Evolutionary conservation across 495 filamentous ascomycete species (phyloP), one percentile per base, ranked within the genome.

Genomic region (Pyrenula massariospora): DNA sequence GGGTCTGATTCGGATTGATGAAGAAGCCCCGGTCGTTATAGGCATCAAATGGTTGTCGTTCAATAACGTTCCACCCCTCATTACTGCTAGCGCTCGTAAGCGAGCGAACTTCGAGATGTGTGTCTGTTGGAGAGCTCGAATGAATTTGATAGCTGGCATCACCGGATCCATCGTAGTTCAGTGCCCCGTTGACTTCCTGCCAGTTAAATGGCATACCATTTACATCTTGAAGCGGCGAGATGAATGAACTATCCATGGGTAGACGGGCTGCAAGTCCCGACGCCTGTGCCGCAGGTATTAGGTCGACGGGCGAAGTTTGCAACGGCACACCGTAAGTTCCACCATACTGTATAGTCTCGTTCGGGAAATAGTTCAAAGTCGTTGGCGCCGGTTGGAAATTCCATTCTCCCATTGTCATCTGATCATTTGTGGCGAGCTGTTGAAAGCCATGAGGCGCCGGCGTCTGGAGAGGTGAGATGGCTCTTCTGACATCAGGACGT

Each of bases 1-100:
- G 73, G 0, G 88, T 89, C 67, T 94, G 86, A 57, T 82, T 80
- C 1, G 91, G 91, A 65, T 94, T 93, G 71, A 91, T 90, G 57
- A 94, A 89, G 55, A 86, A 80, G 25, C 72, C 70, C 51, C 71
- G 68, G 51, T 80, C 73, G 12, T 74, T 70, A 57, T 78, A 71
- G 61, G 76, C 67, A 67, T 81, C 60, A 65, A 84, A 65, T 68
- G 77, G 65, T 63, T 75, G 75, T 56, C 79, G 75, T 58, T 92
- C 87, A 19, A 93, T 81, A 22, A 80, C 77, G 50, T 77, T 80
- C 91, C 90, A 96, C 47, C 88, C 88, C 65, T 88, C 86, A 59
- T 94, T 90, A 67, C 87, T 91, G 59, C 82, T 80, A 11, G 88
- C 88, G 59, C 79, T 81, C 22, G 80, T 77, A 25, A 93, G 72